A percentile compares a stretch with the other conserved stretches of the same genome.
phyloP scores from a whole-genome alignment of 2,329 filamentous ascomycete species.

The Gaeumannomyces sp. region DNA sequence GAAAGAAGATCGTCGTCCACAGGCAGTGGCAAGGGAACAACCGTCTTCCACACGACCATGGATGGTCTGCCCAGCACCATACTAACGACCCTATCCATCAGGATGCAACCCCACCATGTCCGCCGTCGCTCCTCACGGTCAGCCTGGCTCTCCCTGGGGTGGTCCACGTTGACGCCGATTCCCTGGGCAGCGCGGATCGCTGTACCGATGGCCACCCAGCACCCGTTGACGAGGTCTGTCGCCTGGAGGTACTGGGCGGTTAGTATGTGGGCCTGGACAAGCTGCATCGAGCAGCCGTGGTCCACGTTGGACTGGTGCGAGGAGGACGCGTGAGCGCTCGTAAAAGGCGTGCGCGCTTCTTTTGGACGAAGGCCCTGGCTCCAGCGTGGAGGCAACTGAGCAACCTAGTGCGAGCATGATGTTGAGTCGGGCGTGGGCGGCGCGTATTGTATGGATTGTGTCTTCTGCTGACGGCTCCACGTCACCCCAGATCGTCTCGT shows the following conservation, averaged over 20 bases:
- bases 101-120: constrained; percentile 10
- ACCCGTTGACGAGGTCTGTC: constrained; percentile 10
- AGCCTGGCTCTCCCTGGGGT: constrained; percentile 3
- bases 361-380: constrained; percentile 1
- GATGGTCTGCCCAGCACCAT: constrained; percentile 8
- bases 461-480: not conserved
- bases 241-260: constrained; percentile 9
- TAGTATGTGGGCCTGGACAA: constrained; percentile 10
- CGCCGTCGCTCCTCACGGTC: constrained; percentile 6
- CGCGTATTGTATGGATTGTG: constrained; percentile 4
- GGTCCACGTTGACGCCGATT: constrained; percentile 18
- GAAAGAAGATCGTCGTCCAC: constrained; percentile 6
- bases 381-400: not conserved
- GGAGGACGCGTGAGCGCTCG: constrained; percentile 7
- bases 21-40: constrained; percentile 4
- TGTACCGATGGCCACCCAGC: constrained; percentile 9
- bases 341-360: constrained; percentile 7
- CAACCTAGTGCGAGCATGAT: constrained; percentile 10
- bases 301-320: constrained; percentile 7
- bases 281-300: constrained; percentile 8
- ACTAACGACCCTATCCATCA: constrained; percentile 5
- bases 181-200: constrained; percentile 17
- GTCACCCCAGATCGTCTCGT: constrained; percentile 12
- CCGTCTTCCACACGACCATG: constrained; percentile 8
- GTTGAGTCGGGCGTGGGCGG: constrained; percentile 10